Base-by-base conservation (phyloP, 2,329 filamentous ascomycete species). In the Nothophoma quercina region DNA sequence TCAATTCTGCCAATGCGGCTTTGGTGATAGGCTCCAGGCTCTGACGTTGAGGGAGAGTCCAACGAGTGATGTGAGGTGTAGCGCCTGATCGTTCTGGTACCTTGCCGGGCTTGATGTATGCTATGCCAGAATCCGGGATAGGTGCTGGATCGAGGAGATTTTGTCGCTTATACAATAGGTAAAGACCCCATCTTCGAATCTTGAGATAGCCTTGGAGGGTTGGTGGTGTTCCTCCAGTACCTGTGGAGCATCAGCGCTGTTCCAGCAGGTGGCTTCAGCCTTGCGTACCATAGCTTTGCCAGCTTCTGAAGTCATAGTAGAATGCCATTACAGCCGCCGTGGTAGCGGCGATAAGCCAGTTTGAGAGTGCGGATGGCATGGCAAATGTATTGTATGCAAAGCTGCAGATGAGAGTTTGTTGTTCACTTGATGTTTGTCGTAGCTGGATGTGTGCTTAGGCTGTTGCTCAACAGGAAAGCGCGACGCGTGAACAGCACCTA, bases 21-120 rank as follows among this genome's bases (percentile, higher is more conserved):
- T 61, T 47, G 1, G 68, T 68, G 5, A 70, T 70, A 8, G 51
- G 45, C 6, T 62, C 55, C 0, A 58, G 51, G 4, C 56, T 38
- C 42, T 71, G 69, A 18, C 68, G 68, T 44, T 71, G 69, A 3
- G 69, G 68, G 22, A 71, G 54, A 1, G 65, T 69, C 68, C 68
- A 71, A 13, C 65, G 64, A 5, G 62, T 69, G 2, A 63, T 53
- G 10, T 21, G 40, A 10, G 67, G 67, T 29, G 64, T 57, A 18
- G 23, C 16, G 7, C 66, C 67, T 3, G 44, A 19, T 28, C 68
- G 56, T n/a, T 50, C 29, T 16, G 67, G 60, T 6, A 70, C 35
- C 30, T 49, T 59, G 12, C 59, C 55, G 5, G 59, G 46, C 12
- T 61, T 58, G 35, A 71, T 62, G 39, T 70, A 71, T 15, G 55